A percentile compares a stretch with the other conserved stretches of the same genome.
These are phyloP conservation scores for Oryza australiensis DNA, from an alignment of 176 grass and related monocot species.

Conservation along the genomic window DNA sequence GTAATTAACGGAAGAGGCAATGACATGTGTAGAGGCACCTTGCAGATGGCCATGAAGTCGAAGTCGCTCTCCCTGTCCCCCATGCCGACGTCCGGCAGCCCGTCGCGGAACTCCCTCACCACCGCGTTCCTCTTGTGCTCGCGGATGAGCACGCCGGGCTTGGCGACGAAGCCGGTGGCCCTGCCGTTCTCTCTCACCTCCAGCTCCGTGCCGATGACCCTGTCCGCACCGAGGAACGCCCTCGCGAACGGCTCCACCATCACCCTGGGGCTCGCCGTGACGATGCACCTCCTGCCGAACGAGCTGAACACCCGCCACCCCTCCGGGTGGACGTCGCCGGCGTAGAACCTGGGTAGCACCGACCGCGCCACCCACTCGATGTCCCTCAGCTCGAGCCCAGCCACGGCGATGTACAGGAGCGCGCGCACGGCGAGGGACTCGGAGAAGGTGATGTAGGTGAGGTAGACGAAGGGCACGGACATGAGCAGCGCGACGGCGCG, in stretches of 20 bases:
- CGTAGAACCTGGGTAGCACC: conserved; percentile 81
- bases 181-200: conserved; percentile 50
- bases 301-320: conserved; percentile 80
- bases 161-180: conserved; percentile 53
- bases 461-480: conserved; percentile 66
- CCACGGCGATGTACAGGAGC: conserved; percentile 70
- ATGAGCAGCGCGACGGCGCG: conserved; percentile 52
- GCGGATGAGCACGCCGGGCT: conserved; percentile 55
- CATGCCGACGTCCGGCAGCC: conserved; percentile 60
- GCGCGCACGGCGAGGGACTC: conserved; percentile 60
- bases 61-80: conserved; percentile 74
- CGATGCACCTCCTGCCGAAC: conserved; percentile 52
- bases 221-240: conserved; percentile 60
- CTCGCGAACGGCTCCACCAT: conserved; percentile 66
- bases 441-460: conserved; percentile 69
- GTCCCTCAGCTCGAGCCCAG: conserved; percentile 38
- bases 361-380: conserved; percentile 62
- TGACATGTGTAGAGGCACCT: conserved; percentile 28
- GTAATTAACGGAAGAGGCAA: not conserved
- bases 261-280: conserved; percentile 68
- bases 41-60: conserved; percentile 78
- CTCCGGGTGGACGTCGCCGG: conserved; percentile 83
- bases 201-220: conserved; percentile 70
- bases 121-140: conserved; percentile 64
- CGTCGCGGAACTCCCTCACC: conserved; percentile 52